Base-by-base conservation (phyloP, 1,284 basidiomycete genomes). In the Cutaneotrichosporon spelunceum region DNA sequence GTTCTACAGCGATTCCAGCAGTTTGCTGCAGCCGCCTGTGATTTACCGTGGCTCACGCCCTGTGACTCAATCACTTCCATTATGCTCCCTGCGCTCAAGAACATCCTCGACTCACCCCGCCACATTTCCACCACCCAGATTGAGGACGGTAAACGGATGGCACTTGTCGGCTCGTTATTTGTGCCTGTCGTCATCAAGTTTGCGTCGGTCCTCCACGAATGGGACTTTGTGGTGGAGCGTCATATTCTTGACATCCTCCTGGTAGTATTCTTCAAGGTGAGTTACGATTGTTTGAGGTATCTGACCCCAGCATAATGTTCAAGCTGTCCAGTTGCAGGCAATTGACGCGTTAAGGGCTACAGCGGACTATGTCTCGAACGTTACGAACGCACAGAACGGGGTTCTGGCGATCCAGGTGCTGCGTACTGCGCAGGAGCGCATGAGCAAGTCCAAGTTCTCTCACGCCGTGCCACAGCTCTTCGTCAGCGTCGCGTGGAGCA, bases 241-340 rank as follows among this genome's bases (percentile, higher is more conserved):
- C 58, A 59, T 33, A 44, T 76, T 24, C 63, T 78, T 24, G 76
- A 78, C 55, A 69, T 72, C 24, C 47, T 74, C 7, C 63, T 73
- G 48, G 67, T 72, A 2, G 69, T 70, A 7, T 73, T 74, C 57
- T 75, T 72, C 70, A 78, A 77, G 66, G 72, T 72, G 29, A 42
- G 66, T 56, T 47, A 1, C 14, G 16, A 13, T 10, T 6, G 14
- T 1, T n/a, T 19, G 4, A 8, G 7, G 16, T 16, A 26, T 24
- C 58, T 67, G 59, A 64, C 39, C 45, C 14, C 53, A 74, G 70
- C 74, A 75, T 59, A 70, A 72, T 36, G 62, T 70, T 2, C 48
- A 62, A 14, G 57, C 67, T 3, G 69, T 75, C 26, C 71, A 76
- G 61, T 64, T 75, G 9, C 60, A 69, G 2, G 70, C 73, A 0